Base-by-base conservation (phyloP, 23 red algal genomes). In the Gracilaria caudata region DNA sequence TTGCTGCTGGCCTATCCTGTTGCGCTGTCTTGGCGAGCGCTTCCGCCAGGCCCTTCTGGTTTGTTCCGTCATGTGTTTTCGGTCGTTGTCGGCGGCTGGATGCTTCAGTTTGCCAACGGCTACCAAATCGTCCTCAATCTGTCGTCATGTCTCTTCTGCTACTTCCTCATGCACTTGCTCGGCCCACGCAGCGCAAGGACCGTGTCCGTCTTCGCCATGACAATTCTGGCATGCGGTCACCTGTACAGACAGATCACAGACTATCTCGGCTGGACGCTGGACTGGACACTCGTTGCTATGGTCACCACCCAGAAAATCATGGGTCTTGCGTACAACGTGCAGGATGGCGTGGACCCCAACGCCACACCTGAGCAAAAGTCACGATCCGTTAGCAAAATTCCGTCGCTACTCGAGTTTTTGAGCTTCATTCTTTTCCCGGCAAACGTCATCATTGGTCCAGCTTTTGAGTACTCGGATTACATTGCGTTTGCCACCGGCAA, bases 281-380 rank as follows among this genome's bases (percentile, higher is more conserved):
- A 99, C 78, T 92, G 86, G 81, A 99, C 97, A 3, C 74, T 99
- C 3, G 77, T 89, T 36, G 82, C 82, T 39, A 99, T 99, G 97
- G 93, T 99, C 54, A 92, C 92, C n/a, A 99, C 97, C 0, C 97
- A 99, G 63, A 99, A 99, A 79, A 75, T 99, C 35, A 89, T 87
- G 57, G 84, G 90, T 28, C 75, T 99, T 30, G 94, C 90, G 4
- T 95, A 78, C 68, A 94, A 93, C 45, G 68, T 91, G n/a, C 92
- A 89, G 51, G 95, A 98, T 68, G 92, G 84, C 35, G 93, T 68
- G 21, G 68, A 75, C 30, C 61, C 61, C 9, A 37, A 77, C 9
- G 64, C 68, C n/a, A 84, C 80, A 14, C 49, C 41, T 19, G 83
- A 92, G 32, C 92, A 94, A 54, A 87, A 80, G 68, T 46, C 73